These are phyloP conservation scores for Pythium dissotocum DNA, from an alignment of 352 stramenopile genomes.

Conservation along the genomic window DNA sequence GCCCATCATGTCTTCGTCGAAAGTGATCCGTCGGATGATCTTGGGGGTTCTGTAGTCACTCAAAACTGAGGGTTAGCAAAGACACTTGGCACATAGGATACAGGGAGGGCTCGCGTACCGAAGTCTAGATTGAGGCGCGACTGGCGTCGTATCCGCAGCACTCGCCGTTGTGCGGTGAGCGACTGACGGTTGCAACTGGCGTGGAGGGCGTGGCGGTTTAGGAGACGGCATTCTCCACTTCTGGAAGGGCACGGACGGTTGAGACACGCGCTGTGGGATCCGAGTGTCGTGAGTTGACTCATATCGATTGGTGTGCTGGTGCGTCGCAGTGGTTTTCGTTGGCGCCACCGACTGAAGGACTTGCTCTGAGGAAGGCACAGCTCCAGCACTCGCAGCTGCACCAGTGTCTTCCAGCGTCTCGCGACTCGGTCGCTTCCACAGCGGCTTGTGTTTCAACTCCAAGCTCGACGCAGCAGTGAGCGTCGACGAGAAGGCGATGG, in stretches of 20 bases:
- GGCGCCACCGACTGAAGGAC: not conserved
- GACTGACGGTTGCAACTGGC: not conserved
- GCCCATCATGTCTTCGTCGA: slow-evolving; percentile 48
- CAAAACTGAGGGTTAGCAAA: not conserved
- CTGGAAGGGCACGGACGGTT: not conserved
- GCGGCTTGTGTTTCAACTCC: slow-evolving; percentile 25
- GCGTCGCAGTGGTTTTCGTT: not conserved
- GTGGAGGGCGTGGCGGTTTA: slow-evolving; percentile 18
- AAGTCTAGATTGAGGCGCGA: slow-evolving; percentile 9
- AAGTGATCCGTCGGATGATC: slow-evolving; percentile 43
- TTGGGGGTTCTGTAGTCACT: slow-evolving; percentile 28
- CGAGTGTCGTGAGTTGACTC: not conserved
- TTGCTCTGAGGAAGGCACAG: not conserved
- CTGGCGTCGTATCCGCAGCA: slow-evolving; percentile 15
- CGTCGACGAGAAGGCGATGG: not conserved
- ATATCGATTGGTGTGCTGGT: not conserved
- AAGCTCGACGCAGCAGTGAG: not conserved
- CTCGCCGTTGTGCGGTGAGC: not conserved
- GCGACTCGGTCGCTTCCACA: slow-evolving; percentile 9
- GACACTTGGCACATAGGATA: not conserved
- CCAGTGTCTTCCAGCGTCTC: slow-evolving; percentile 1
- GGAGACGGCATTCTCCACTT: slow-evolving; percentile 17
- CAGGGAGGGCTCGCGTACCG: slow-evolving; percentile 1
- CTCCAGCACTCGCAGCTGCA: not conserved
- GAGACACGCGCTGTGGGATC: not conserved